phyloP scores from a whole-genome alignment of 2,329 filamentous ascomycete genomes.

The Aspergillus sp. region DNA sequence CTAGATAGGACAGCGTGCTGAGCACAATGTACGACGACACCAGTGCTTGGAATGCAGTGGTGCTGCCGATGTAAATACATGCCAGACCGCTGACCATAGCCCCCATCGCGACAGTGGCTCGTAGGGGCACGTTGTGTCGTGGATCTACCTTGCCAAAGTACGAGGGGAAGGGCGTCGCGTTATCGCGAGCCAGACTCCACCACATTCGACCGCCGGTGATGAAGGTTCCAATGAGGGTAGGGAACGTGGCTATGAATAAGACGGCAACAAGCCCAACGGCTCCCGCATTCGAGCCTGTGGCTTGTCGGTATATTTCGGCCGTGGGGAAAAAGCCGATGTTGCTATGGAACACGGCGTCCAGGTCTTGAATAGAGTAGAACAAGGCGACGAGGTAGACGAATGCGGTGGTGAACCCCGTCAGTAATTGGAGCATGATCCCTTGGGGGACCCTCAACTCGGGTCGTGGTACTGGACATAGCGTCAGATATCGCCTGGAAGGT shows the following conservation, averaged over 20 bases:
- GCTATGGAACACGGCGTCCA: slow-evolving; percentile 54
- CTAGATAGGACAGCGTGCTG: slow-evolving; percentile 58
- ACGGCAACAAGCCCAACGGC: slow-evolving; percentile 55
- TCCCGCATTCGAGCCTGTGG: slow-evolving; percentile 52
- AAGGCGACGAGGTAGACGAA: slow-evolving; percentile 51
- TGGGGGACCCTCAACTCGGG: slow-evolving; percentile 41
- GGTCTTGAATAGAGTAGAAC: slow-evolving; percentile 34
- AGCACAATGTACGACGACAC: slow-evolving; percentile 61
- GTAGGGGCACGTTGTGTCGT: slow-evolving; percentile 52
- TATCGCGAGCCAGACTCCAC: slow-evolving; percentile 60
- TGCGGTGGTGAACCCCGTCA: slow-evolving; percentile 41
- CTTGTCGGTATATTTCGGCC: slow-evolving; percentile 64
- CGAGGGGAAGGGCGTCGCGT: slow-evolving; percentile 53
- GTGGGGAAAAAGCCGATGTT: slow-evolving; percentile 55
- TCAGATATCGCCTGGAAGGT: neutral
- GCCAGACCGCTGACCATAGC: slow-evolving; percentile 57
- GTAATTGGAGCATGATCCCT: slow-evolving; percentile 47
- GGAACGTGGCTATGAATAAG: slow-evolving; percentile 53
- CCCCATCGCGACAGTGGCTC: slow-evolving; percentile 54
- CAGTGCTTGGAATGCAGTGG: slow-evolving; percentile 66
- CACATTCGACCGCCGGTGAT: slow-evolving; percentile 58
- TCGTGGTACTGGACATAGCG: slow-evolving; percentile 21
- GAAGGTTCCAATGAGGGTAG: slow-evolving; percentile 54
- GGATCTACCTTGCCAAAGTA: slow-evolving; percentile 50
- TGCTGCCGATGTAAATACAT: slow-evolving; percentile 64